These are phyloP conservation scores for Ustilago bromivora DNA, from an alignment of 1,284 basidiomycete species.

Conservation along the genomic window DNA sequence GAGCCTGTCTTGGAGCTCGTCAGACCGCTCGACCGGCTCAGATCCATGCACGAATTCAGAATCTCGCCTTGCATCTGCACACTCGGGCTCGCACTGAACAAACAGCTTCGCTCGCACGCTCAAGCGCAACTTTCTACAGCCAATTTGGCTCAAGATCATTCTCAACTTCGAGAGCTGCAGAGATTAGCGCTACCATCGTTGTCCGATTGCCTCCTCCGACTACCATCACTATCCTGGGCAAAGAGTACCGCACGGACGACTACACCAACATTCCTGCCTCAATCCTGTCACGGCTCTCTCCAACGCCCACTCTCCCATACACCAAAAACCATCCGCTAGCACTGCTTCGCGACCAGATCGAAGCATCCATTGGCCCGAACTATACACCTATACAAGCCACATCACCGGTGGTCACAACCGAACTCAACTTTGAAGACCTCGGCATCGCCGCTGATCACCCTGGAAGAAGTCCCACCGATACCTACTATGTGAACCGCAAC, in stretches of 20 bases:
- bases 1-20: constrained; percentile 28
- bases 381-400: constrained; percentile 73
- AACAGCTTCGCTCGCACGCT: constrained; percentile 4
- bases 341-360: constrained; percentile 86
- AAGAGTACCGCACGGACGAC: constrained; percentile 77
- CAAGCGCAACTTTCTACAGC: neutral
- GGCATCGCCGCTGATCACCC: constrained; percentile 94
- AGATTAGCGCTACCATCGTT: neutral
- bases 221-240: constrained; percentile 38
- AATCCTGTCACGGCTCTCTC: constrained; percentile 81
- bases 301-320: constrained; percentile 77
- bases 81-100: neutral
- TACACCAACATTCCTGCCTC: constrained; percentile 87
- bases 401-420: constrained; percentile 88
- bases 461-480: constrained; percentile 87
- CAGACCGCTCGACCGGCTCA: constrained; percentile 34
- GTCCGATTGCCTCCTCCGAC: constrained; percentile 20
- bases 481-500: constrained; percentile 92
- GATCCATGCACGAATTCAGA: constrained; percentile 34
- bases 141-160: constrained; percentile 1
- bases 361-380: constrained; percentile 78
- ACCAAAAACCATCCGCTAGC: constrained; percentile 84
- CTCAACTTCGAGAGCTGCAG: constrained; percentile 7
- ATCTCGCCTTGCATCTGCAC: constrained; percentile 22
- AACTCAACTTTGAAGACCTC: constrained; percentile 96